Evolutionary conservation across 139 green algal species (phyloP).

Genomic region (Micractinium conductrix): DNA sequence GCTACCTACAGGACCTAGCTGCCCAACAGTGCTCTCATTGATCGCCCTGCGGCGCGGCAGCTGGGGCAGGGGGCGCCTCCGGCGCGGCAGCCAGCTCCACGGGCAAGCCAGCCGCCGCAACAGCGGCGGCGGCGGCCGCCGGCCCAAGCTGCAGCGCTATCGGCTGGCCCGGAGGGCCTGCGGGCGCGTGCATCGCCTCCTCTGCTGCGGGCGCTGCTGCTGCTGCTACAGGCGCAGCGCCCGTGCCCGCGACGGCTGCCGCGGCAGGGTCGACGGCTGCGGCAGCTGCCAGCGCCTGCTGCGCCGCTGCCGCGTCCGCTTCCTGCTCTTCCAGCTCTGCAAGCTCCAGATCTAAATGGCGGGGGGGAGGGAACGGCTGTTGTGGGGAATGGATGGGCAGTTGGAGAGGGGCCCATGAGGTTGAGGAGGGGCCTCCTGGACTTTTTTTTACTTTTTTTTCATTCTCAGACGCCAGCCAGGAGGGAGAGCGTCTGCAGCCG

Average conservation of each 20-base stretch:
- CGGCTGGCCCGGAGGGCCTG: background rate
- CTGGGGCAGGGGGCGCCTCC: background rate
- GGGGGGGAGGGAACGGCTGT: background rate
- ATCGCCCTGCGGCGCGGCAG: too few relatives aligned
- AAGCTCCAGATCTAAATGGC: slow-evolving; percentile 5
- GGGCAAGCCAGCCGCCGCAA: background rate
- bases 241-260: background rate
- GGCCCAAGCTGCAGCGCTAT: slow-evolving; percentile 19
- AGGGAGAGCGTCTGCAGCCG: too few relatives aligned
- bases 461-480: too few relatives aligned
- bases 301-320: background rate
- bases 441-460: too few relatives aligned
- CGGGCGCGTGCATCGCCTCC: background rate
- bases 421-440: too few relatives aligned
- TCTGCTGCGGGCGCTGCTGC: background rate
- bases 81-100: background rate
- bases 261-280: background rate
- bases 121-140: background rate
- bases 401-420: too few relatives aligned
- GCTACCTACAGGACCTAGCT: too few relatives aligned
- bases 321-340: slow-evolving; percentile 14
- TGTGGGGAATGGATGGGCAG: too few relatives aligned
- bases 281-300: background rate
- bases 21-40: too few relatives aligned
- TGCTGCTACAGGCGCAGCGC: background rate